Conservation (phyloP, 768 basidiomycete genomes). For the Harrya chromipes region DNA sequence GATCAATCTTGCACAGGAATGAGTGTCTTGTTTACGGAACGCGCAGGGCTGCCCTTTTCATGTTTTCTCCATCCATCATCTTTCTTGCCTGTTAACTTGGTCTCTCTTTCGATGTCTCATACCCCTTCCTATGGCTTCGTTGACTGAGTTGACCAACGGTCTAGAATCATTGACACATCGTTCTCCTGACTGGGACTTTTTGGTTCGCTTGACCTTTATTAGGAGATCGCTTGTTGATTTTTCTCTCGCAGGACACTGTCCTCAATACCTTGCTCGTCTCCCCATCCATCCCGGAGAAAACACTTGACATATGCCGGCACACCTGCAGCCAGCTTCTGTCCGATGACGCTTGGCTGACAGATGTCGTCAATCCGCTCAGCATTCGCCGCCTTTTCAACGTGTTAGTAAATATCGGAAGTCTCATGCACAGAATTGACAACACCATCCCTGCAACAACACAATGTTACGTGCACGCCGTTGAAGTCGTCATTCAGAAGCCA, state of each 20-base stretch:
- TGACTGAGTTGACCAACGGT: slow-evolving; percentile 25
- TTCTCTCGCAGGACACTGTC: slow-evolving; percentile 20
- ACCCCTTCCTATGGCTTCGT: slow-evolving; percentile 20
- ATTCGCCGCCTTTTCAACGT: slow-evolving; percentile 45
- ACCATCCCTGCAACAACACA: slow-evolving; percentile 29
- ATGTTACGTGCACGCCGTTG: slow-evolving; percentile 42
- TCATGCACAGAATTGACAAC: slow-evolving; percentile 29
- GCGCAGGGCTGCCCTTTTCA: slow-evolving; percentile 12
- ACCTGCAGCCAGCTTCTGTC: slow-evolving; percentile 34
- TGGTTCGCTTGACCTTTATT: slow-evolving; percentile 21
- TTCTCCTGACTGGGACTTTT: slow-evolving; percentile 31
- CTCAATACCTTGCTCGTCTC: slow-evolving; percentile 25
- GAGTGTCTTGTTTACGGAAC: slow-evolving; percentile 32
- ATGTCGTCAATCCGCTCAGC: slow-evolving; percentile 28
- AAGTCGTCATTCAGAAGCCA: slow-evolving; percentile 38
- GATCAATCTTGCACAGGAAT: slow-evolving; percentile 33
- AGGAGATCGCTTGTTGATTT: slow-evolving; percentile 10
- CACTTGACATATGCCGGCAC: slow-evolving; percentile 28
- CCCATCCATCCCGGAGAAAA: slow-evolving; percentile 29
- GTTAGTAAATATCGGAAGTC: slow-evolving; percentile 40
- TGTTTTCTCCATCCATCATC: slow-evolving; percentile 12
- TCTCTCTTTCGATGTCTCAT: slow-evolving; percentile 16
- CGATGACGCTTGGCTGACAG: slow-evolving; percentile 21
- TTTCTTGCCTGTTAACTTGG: slow-evolving; percentile 15
- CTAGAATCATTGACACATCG: slow-evolving; percentile 21